Conservation (phyloP, 176 grass and related monocot species). For the Lolium perenne region DNA sequence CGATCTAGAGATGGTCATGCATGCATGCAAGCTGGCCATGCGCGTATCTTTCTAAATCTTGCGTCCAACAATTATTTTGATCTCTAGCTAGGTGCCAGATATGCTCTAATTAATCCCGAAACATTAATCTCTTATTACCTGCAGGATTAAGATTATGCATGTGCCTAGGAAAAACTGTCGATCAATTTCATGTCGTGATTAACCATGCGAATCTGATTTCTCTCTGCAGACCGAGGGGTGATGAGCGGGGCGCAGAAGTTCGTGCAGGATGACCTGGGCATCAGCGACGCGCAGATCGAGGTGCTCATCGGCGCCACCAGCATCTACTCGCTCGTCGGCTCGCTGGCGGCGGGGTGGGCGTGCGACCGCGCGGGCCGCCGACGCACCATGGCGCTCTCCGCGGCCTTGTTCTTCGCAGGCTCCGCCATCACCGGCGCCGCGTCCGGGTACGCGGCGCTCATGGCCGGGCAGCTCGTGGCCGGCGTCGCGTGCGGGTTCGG, state of each 20-base stretch:
- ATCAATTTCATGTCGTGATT: background rate
- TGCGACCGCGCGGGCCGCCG: constrained; percentile 63
- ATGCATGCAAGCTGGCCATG: background rate
- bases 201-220: background rate
- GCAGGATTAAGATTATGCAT: background rate
- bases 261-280: constrained; percentile 56
- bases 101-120: background rate
- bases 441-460: constrained; percentile 50
- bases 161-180: background rate
- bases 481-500: constrained; percentile 68
- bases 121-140: no score
- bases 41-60: background rate
- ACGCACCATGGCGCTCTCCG: constrained; percentile 52
- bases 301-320: constrained; percentile 63
- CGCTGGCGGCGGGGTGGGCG: constrained; percentile 60
- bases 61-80: background rate
- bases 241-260: constrained; percentile 69
- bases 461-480: constrained; percentile 56
- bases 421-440: constrained; percentile 48
- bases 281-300: constrained; percentile 64
- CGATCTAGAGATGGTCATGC: background rate
- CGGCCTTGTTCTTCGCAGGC: constrained; percentile 61
- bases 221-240: constrained; percentile 55
- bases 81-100: background rate
- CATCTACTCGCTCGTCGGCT: constrained; percentile 70